Conservation (phyloP, 768 basidiomycete genomes). For the Lyophyllum decastes region DNA sequence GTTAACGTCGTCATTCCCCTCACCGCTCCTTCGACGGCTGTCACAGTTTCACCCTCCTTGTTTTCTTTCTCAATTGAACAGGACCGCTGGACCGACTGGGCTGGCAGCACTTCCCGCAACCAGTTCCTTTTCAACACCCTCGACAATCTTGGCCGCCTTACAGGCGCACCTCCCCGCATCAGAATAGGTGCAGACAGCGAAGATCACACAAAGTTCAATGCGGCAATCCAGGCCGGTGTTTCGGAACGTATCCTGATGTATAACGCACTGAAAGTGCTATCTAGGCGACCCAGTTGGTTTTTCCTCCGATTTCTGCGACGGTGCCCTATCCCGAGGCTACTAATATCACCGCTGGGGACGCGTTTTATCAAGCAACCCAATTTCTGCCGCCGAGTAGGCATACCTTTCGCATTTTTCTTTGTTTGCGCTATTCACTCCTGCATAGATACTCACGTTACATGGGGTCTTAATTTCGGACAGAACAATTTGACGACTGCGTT, state of each 20-base stretch:
- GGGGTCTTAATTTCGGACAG: constrained; percentile 68
- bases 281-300: constrained; percentile 46
- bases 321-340: constrained; percentile 70
- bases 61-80: constrained; percentile 71
- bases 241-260: background rate
- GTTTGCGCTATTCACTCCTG: background rate
- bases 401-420: no score
- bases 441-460: constrained; percentile 60
- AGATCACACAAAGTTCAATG: constrained; percentile 59
- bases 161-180: constrained; percentile 54
- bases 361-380: constrained; percentile 42
- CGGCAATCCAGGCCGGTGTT: constrained; percentile 40
- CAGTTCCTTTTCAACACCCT: constrained; percentile 61
- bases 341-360: constrained; percentile 55
- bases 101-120: constrained; percentile 51
- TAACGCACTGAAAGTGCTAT: background rate
- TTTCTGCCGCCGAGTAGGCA: constrained; percentile 17
- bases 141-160: constrained; percentile 52
- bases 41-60: constrained; percentile 43
- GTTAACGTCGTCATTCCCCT: constrained; percentile 42
- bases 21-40: constrained; percentile 34
- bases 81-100: constrained; percentile 72
- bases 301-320: constrained; percentile 46
- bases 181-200: constrained; percentile 59
- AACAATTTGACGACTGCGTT: constrained; percentile 51